Evolutionary conservation across 2,329 filamentous ascomycete species (phyloP).

Genomic region (Trichoderma koningiopsis): DNA sequence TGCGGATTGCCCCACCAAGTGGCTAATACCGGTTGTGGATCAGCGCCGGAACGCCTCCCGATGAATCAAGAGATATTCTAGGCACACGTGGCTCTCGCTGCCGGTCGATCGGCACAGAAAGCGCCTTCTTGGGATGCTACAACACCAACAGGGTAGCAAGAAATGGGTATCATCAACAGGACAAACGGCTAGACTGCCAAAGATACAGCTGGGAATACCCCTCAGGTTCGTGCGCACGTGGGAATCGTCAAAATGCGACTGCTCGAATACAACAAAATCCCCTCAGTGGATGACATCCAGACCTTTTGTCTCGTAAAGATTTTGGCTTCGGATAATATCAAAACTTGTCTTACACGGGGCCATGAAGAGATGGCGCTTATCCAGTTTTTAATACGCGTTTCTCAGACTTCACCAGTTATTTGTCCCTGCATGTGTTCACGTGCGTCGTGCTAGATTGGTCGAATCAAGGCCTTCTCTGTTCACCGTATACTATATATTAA

Average conservation of each 20-base stretch:
- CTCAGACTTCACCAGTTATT: neutral
- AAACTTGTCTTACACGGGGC: neutral
- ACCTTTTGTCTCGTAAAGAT: neutral
- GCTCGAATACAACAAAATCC: neutral
- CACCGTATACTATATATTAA: neutral
- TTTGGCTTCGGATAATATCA: neutral
- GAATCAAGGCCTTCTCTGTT: neutral
- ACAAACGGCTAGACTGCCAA: neutral
- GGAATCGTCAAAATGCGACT: neutral
- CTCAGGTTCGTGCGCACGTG: neutral
- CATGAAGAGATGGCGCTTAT: neutral
- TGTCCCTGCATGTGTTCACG: neutral
- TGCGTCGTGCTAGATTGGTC: neutral
- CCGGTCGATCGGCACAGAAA: neutral
- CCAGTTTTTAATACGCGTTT: neutral
- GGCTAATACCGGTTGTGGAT: constrained; percentile 2
- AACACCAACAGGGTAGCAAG: neutral
- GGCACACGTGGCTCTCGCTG: neutral
- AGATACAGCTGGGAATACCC: neutral
- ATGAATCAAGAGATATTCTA: constrained; percentile 12
- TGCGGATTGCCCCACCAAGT: neutral
- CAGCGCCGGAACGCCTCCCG: neutral
- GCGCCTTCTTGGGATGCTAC: neutral
- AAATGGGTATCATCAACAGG: neutral
- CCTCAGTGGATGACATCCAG: neutral